Conservation (phyloP, 257 asterid genomes). For the Ligustrum vulgare region DNA sequence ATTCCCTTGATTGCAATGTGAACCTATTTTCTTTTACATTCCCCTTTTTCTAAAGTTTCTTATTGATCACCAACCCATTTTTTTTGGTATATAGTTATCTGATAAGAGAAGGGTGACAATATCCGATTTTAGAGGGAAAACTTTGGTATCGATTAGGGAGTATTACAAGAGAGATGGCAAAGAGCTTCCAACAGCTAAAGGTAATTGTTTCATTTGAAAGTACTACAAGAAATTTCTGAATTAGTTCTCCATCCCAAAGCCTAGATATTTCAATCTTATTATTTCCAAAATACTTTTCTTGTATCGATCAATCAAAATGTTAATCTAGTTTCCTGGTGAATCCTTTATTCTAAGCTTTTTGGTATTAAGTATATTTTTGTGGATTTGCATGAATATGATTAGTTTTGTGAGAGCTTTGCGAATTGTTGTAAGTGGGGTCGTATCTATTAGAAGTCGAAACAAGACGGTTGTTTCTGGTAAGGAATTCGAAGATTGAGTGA, state of each 20-base stretch:
- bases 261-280: too few relatives aligned
- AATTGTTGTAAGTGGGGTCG: not conserved
- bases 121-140: slow-evolving; percentile 84
- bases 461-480: not conserved
- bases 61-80: not conserved
- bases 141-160: slow-evolving; percentile 85
- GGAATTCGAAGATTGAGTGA: not conserved
- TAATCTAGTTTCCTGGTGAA: slow-evolving; percentile 11
- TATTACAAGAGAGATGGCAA: slow-evolving; percentile 79
- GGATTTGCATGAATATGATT: not conserved
- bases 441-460: slow-evolving; percentile 2
- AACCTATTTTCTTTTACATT: not conserved
- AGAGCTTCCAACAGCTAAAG: slow-evolving; percentile 90
- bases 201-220: slow-evolving; percentile 32
- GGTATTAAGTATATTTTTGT: not conserved
- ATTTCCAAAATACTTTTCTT: too few relatives aligned
- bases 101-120: slow-evolving; percentile 87
- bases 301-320: too few relatives aligned
- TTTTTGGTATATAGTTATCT: slow-evolving; percentile 48
- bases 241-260: too few relatives aligned
- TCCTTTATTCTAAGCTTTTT: not conserved
- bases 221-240: not conserved
- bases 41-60: not conserved
- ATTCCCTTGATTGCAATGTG: slow-evolving; percentile 1
- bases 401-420: not conserved